phyloP scores from a whole-genome alignment of 2,329 filamentous ascomycete genomes.

The Curvularia lunata region DNA sequence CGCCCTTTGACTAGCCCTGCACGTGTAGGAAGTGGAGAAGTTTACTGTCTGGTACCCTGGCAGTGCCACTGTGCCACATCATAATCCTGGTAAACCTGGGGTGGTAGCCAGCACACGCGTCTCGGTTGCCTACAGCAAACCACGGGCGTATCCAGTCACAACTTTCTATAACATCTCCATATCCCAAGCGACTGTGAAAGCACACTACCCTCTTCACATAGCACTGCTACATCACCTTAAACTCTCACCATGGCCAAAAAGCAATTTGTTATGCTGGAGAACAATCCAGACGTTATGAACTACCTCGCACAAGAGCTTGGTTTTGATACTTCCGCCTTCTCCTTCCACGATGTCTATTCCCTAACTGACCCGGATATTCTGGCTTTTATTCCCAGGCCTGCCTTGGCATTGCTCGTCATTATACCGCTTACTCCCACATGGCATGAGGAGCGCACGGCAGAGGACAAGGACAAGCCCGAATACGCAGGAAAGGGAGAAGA shows the following conservation, averaged over 20 bases:
- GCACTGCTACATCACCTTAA: background rate
- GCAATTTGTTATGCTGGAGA: conserved; percentile 50
- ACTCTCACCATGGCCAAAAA: conserved; percentile 34
- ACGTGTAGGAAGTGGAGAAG: background rate
- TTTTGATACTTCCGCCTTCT: conserved; percentile 51
- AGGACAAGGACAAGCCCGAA: conserved; percentile 49
- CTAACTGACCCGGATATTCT: conserved; percentile 59
- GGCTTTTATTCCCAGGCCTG: conserved; percentile 59
- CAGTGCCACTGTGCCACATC: too few relatives aligned
- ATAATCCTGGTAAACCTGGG: background rate
- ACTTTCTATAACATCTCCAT: background rate
- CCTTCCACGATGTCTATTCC: conserved; percentile 62
- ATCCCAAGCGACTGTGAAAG: background rate
- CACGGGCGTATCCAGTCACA: background rate
- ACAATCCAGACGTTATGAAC: conserved; percentile 63
- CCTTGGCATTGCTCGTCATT: conserved; percentile 62
- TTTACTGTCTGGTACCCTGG: background rate
- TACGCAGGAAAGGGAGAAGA: conserved; percentile 56
- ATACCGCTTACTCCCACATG: conserved; percentile 53
- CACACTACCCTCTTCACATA: background rate
- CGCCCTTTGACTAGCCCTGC: background rate
- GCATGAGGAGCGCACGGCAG: conserved; percentile 49
- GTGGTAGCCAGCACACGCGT: background rate
- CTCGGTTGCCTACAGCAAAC: conserved; percentile 12
- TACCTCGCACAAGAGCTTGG: conserved; percentile 58